Percentiles rank a stretch among this genome's conserved stretches.
These are phyloP conservation scores for Heliophila coronopifolia DNA, from an alignment of 441 rosid species.

Conservation along the genomic window DNA sequence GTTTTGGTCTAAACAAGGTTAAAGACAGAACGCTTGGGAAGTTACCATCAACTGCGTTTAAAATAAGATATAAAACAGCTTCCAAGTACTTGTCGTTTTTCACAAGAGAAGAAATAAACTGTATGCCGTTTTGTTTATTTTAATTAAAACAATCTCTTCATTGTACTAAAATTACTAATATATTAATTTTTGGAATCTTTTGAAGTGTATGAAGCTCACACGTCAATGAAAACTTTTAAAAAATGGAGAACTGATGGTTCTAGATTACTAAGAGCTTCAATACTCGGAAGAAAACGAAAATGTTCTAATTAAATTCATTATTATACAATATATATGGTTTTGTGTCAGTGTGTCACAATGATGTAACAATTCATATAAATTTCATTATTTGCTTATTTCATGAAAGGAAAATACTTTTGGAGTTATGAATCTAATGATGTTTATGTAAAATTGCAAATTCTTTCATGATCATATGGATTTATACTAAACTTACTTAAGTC, in stretches of 20 bases:
- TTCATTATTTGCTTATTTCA: too few species aligned
- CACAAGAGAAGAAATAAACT: slow-evolving; percentile 30
- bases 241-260: slow-evolving; percentile 73
- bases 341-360: too few species aligned
- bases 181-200: neutral
- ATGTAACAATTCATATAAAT: too few species aligned
- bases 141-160: slow-evolving; percentile 30
- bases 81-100: slow-evolving; percentile 46
- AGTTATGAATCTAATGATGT: too few species aligned
- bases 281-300: slow-evolving; percentile 76
- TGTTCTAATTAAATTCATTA: slow-evolving; percentile 33
- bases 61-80: slow-evolving; percentile 56
- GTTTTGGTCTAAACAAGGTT: slow-evolving; percentile 33
- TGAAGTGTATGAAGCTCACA: slow-evolving; percentile 62
- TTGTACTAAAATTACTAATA: neutral
- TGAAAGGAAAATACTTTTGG: too few species aligned
- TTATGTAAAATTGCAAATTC: too few species aligned
- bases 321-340: too few species aligned
- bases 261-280: slow-evolving; percentile 56
- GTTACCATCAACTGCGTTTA: slow-evolving; percentile 63
- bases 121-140: slow-evolving; percentile 22
- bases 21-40: slow-evolving; percentile 61
- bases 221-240: slow-evolving; percentile 58
- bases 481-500: too few species aligned
- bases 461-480: too few species aligned